Base-by-base conservation (phyloP, 2,329 filamentous ascomycete genomes). In the Exophiala viscosa region DNA sequence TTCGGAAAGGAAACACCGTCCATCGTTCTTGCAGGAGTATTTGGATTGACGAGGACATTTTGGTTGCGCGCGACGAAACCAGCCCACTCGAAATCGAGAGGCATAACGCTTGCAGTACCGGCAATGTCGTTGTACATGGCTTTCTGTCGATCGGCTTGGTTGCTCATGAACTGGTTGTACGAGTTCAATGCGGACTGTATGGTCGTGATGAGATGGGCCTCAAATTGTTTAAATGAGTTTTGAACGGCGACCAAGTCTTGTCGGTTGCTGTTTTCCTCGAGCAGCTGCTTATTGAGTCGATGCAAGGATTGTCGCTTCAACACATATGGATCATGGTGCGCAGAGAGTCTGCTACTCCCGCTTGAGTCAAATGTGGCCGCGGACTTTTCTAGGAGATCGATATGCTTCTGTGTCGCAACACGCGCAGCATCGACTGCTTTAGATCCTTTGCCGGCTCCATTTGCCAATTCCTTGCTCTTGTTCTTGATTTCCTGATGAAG, bases 401-500 rank as follows among this genome's bases (percentile, higher is more conserved):
- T 95, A 62, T 96, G 90, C 76, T 95, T 96, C 75, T 99, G 92
- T 0, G 92, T 96, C 5, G 74, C 76, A 63, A 84, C 83, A 55
- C 92, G 87, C 7, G 89, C 85, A 76, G 95, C 96, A 57, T 96
- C 90, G 17, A 99, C 90, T 45, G 89, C 84, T 75, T 97, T 99
- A 61, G 88, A 84, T 13, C 85, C 82, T 76, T 95, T 96, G 56
- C 84, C 81, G 17, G 88, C 89, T 7, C 92, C 91, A 57, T 84
- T 80, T 39, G 82, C 79, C 45, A 99, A 80, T 72, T 96, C 91
- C 77, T 97, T 97, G 59, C 83, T 80, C 77, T 97, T 97, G 75
- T 87, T 85, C 80, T 97, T 99, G 77, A 99, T 93, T 70, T 97
- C 93, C 69, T 89, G 86, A 75, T 97, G 91, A 44, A 99, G 78